A percentile compares a stretch with the other conserved stretches of the same genome.
Evolutionary conservation across 2,329 filamentous ascomycete species (phyloP).

Genomic region (Neofusicoccum laricinum): DNA sequence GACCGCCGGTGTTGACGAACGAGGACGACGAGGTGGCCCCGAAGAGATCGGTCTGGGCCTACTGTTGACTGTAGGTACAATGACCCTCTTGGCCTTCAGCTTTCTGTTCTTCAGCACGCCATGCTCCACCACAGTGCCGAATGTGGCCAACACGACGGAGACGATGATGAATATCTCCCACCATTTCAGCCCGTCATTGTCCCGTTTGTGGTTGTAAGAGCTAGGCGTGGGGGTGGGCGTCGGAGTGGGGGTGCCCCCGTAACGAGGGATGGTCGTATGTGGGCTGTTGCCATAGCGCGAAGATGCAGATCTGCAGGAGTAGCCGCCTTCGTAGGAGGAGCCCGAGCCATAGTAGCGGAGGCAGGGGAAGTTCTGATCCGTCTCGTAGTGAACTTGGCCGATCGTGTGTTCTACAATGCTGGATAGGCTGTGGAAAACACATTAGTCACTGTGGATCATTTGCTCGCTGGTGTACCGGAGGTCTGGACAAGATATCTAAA

Average conservation of each 20-base stretch:
- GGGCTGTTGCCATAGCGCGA: background rate
- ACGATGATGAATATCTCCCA: background rate
- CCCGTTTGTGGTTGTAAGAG: background rate
- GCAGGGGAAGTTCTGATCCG: background rate
- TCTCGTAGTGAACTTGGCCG: background rate
- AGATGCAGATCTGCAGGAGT: background rate
- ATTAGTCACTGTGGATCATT: background rate
- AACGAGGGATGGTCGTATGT: background rate
- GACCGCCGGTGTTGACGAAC: background rate
- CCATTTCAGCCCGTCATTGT: background rate
- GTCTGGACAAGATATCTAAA: too few relatives aligned
- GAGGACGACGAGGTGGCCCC: too few relatives aligned
- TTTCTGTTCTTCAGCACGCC: background rate
- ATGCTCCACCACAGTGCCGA: background rate
- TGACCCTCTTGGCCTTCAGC: background rate
- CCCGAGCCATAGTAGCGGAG: background rate
- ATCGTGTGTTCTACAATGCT: background rate
- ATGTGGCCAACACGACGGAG: background rate
- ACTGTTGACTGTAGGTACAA: background rate
- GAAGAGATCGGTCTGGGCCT: too few relatives aligned
- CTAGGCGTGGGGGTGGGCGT: background rate
- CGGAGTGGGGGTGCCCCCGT: background rate
- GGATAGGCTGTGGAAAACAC: background rate
- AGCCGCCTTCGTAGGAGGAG: background rate
- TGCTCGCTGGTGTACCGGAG: background rate